A percentile compares a stretch with the other conserved stretches of the same genome.
Conservation (phyloP, 1,284 basidiomycete species). For the Ganoderma sp. region DNA sequence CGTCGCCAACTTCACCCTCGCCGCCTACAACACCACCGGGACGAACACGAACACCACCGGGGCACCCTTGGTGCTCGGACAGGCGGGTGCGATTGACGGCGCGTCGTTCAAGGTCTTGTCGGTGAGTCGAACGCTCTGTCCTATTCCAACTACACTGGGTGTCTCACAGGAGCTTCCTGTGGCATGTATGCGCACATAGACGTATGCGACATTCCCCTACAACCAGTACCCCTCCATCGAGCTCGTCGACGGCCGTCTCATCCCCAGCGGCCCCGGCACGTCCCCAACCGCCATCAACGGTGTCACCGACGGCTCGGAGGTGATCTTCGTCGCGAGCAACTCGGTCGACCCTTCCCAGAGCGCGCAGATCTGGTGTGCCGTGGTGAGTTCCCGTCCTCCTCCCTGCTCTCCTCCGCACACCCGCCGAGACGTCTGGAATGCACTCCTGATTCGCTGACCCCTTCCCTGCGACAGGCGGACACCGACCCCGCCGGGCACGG, state of each 20-base stretch:
- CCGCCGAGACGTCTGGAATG: background rate
- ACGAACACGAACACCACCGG: conserved; percentile 36
- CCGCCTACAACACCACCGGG: conserved; percentile 32
- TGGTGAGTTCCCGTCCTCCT: conserved; percentile 21
- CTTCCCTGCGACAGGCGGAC: conserved; percentile 30
- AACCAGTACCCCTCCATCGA: conserved; percentile 34
- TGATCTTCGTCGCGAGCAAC: conserved; percentile 29
- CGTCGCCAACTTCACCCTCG: conserved; percentile 32
- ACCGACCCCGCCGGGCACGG: conserved; percentile 35
- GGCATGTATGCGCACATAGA: conserved; percentile 21
- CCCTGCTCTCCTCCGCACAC: background rate
- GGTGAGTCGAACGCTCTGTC: conserved; percentile 20
- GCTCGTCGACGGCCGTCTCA: conserved; percentile 31
- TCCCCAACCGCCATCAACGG: conserved; percentile 22
- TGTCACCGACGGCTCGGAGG: conserved; percentile 24
- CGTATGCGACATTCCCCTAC: conserved; percentile 35
- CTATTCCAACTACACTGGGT: background rate
- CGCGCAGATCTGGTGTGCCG: conserved; percentile 35
- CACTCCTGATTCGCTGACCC: background rate
- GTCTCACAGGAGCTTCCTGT: background rate
- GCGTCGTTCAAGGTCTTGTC: conserved; percentile 30
- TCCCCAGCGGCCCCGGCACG: conserved; percentile 22
- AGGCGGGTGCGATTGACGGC: conserved; percentile 31
- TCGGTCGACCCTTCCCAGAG: conserved; percentile 23
- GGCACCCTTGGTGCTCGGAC: conserved; percentile 33